Conservation (phyloP, 441 rosid species). For the Dalechampia spathulata region DNA sequence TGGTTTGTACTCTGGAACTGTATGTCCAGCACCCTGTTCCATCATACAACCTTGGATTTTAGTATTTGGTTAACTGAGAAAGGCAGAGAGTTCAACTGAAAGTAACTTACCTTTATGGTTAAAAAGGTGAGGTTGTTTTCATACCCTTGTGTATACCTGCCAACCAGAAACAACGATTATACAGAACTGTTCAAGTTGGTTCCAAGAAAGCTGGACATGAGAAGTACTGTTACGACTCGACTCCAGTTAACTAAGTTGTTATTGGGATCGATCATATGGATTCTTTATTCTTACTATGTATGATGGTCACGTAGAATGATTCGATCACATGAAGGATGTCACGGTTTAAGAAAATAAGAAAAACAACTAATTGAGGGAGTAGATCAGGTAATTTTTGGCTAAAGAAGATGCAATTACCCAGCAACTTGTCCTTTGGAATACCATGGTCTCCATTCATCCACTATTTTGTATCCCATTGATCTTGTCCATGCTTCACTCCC, state of each 20-base stretch:
- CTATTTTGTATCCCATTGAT: conserved; percentile 58
- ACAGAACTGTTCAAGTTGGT: no score
- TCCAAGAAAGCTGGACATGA: no score
- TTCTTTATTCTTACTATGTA: no score
- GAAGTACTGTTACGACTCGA: no score
- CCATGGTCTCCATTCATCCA: conserved; percentile 90
- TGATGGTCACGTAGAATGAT: no score
- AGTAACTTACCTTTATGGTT: conserved; percentile 54
- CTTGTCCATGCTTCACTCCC: conserved; percentile 94
- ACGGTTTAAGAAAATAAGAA: not conserved
- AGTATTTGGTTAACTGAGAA: no score
- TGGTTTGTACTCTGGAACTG: conserved; percentile 83
- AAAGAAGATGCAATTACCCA: conserved; percentile 38
- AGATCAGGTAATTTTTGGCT: not conserved
- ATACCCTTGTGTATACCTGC: conserved; percentile 70
- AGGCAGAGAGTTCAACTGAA: no score
- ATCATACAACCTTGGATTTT: not conserved
- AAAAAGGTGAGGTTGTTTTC: conserved; percentile 78
- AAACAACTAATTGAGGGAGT: not conserved
- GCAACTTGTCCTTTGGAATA: conserved; percentile 52
- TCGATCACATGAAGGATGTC: no score
- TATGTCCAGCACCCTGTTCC: conserved; percentile 80
- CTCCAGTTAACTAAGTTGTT: no score
- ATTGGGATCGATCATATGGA: no score
- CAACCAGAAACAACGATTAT: conserved; percentile 2